phyloP scores from a whole-genome alignment of 768 basidiomycete genomes.

The Boletus bicolor region DNA sequence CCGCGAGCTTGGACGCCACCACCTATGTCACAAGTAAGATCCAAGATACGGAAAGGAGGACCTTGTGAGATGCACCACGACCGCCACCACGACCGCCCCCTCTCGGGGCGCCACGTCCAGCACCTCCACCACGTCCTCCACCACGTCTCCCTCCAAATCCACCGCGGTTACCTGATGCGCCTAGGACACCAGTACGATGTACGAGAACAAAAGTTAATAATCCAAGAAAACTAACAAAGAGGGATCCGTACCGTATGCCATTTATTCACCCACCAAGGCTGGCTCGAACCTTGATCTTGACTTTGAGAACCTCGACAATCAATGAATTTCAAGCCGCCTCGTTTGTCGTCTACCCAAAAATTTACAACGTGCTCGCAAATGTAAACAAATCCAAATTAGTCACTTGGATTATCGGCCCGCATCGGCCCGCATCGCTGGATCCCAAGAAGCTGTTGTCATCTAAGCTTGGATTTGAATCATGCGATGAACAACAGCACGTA shows the following conservation, averaged over 20 bases:
- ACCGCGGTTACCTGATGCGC: slow-evolving; percentile 72
- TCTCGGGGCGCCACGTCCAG: slow-evolving; percentile 37
- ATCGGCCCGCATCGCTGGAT: too few species aligned
- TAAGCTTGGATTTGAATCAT: not conserved
- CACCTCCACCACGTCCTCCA: slow-evolving; percentile 38
- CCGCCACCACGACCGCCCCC: slow-evolving; percentile 44
- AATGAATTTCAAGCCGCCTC: not conserved
- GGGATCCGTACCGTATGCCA: slow-evolving; percentile 34
- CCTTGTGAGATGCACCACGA: slow-evolving; percentile 27
- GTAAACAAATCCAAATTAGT: slow-evolving; percentile 17
- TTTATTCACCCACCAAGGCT: slow-evolving; percentile 19
- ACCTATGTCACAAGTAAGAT: slow-evolving; percentile 7
- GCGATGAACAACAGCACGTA: not conserved
- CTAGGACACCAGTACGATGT: slow-evolving; percentile 24
- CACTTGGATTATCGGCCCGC: not conserved
- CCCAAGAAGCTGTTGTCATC: not conserved
- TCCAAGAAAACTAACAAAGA: not conserved
- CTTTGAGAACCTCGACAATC: not conserved
- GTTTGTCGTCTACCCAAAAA: slow-evolving; percentile 3
- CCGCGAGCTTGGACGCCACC: slow-evolving; percentile 28
- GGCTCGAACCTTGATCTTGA: slow-evolving; percentile 16
- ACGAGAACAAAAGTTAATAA: not conserved
- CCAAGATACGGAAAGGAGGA: not conserved
- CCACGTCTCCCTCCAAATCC: slow-evolving; percentile 52
- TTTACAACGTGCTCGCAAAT: not conserved